Base-by-base conservation (phyloP, 345 rosid genomes). In the Rhizophora apiculata region DNA sequence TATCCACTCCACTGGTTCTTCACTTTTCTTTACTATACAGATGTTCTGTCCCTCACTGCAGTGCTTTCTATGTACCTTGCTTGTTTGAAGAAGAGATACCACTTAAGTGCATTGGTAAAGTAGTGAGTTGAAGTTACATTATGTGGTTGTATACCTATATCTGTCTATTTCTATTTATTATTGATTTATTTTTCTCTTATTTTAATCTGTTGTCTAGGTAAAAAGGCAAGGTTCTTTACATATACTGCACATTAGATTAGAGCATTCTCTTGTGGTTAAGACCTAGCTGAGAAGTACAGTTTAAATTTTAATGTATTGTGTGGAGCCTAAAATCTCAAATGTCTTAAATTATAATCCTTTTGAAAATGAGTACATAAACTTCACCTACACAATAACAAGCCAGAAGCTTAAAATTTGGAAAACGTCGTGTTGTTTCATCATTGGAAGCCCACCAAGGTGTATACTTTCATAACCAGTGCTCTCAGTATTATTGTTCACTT, bases 1-100 rank as follows among this genome's bases (percentile, higher is more conserved):
- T 90, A 92, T 66, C 99, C 98, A 37, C 88, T 95, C 52, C 97
- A 95, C 57, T 95, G 96, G 94, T 92, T 95, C 85, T 92, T 90
- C 85, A 81, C 89, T 67, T 95, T 90, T 79, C 90, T 95, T 69
- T 92, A 92, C 82, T 92, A 92, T 60, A 92, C 99, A 43, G 99
- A 92, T 84, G 96, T 89, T 80, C 96, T 91, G 29, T 92, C 99
- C 26, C 84, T 95, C 24, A 85, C 96, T 29, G 76, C 81, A 5
- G 93, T 90, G 75, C 94, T 95, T 62, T 89, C 94, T 5, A 88
- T 90, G 98, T 86, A 95, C 81, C 93, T 90, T 54, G 76, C 93
- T 71, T 88, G 89, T 75, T 79, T 87, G 85, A 92, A 82, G 79
- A 86, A 73, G 91, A 83, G 85, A 78, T 87, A 84, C 84, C 68